A percentile compares a stretch with the other conserved stretches of the same genome.
Evolutionary conservation across 768 basidiomycete genomes (phyloP).

Genomic region (Clavaria fumosa): DNA sequence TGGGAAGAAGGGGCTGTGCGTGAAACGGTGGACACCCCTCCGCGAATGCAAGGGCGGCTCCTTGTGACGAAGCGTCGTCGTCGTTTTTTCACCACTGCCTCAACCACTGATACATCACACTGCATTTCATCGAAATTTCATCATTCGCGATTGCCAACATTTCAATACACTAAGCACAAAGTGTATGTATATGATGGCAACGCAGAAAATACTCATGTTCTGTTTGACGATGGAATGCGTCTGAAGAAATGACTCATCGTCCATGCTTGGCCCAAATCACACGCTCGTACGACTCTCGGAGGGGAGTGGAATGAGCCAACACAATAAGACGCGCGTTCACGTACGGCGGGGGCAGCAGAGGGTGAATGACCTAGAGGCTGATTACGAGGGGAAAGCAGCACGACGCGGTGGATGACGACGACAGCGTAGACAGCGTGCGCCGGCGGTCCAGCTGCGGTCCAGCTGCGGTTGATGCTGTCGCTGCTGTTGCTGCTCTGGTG

Average conservation of each 20-base stretch:
- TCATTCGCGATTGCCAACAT: background rate
- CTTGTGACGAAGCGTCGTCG: too few relatives aligned
- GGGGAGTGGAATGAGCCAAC: constrained; percentile 44
- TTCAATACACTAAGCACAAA: constrained; percentile 4
- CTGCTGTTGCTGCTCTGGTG: constrained; percentile 40
- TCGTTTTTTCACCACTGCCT: too few relatives aligned
- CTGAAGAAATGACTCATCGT: constrained; percentile 12
- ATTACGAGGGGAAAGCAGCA: constrained; percentile 52
- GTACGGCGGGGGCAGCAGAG: constrained; percentile 59
- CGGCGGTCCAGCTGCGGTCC: constrained; percentile 41
- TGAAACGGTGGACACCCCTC: too few relatives aligned
- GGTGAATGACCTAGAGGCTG: constrained; percentile 47
- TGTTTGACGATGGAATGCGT: background rate
- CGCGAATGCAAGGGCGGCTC: too few relatives aligned
- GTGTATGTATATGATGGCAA: background rate
- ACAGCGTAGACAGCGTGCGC: constrained; percentile 26
- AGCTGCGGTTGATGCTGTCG: constrained; percentile 36
- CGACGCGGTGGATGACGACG: constrained; percentile 31
- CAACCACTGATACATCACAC: too few relatives aligned
- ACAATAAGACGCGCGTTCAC: constrained; percentile 56
- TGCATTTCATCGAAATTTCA: background rate
- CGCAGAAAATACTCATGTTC: background rate
- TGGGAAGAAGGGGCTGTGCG: too few relatives aligned
- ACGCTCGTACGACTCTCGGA: constrained; percentile 57
- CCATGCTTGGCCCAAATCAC: constrained; percentile 40